Evolutionary conservation across 371 early-diverging fungal species (phyloP), one percentile per base, ranked within the genome.

Genomic region (Lichtheimia ramosa): DNA sequence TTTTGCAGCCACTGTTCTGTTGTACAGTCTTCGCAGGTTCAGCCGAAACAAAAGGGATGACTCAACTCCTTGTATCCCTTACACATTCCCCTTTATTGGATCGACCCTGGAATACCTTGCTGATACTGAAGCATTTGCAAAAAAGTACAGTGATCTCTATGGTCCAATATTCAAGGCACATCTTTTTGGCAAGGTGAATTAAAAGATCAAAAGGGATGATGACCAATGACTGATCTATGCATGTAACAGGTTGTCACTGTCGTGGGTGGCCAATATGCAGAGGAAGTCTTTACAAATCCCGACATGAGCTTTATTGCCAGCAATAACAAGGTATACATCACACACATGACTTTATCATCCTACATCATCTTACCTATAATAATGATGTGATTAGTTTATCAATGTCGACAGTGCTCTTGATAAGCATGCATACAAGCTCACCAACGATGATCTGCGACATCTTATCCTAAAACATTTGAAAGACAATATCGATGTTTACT

Each of bases 251-350:
- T 6, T 2, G 52, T 55, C 3, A 63, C 59, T 3, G 61, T 70
- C 0, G 65, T 73, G 0, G 73, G 70, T 13, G 63, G 57, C 25
- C 55, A 62, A 14, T 27, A 62, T 39, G 73, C 65, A 5, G 43
- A 50, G 15, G 68, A 73, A 48, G 62, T 67, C 5, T 70, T 67
- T 20, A 62, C 53, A 21, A 23, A 70, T 20, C 65, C 70, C 7
- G 16, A 59, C 23, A 4, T 73, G 41, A 67, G 66, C 48, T 73
- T 73, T 43, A 2, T 54, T 3, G 51, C 51, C 3, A 65, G 68
- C 21, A 52, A 59, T 18, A 10, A 25, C 2, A 67, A 67, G 53
- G 71, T 71, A 66, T 34, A 28, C 7, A 34, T 34, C 2, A 34
- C 10, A 34, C 34, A 8, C 5, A 34, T 8, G 10, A 34, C 34